Evolutionary conservation across 495 filamentous ascomycete genomes (phyloP).

Genomic region (Penicillium roqueforti): DNA sequence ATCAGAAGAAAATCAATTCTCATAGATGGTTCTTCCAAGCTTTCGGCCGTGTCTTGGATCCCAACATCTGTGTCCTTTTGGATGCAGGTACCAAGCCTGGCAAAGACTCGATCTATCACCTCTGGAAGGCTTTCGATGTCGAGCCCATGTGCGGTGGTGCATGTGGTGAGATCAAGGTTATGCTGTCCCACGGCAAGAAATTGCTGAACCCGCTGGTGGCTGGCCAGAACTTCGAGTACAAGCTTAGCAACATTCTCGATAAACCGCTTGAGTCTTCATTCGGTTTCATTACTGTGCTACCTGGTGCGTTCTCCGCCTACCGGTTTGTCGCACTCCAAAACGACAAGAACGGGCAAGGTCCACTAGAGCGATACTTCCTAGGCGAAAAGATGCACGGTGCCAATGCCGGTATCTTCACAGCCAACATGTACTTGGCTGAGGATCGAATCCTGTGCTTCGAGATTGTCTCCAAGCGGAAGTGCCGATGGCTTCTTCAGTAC

Average conservation of each 20-base stretch:
- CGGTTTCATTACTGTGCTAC: slow-evolving; percentile 94
- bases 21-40: slow-evolving; percentile 99
- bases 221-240: slow-evolving; percentile 99
- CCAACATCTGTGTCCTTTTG: slow-evolving; percentile 93
- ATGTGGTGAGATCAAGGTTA: slow-evolving; percentile 98
- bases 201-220: slow-evolving; percentile 92
- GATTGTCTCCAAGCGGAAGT: slow-evolving; percentile 94
- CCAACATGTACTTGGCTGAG: slow-evolving; percentile 99
- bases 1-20: slow-evolving; percentile 99
- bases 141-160: slow-evolving; percentile 97
- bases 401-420: slow-evolving; percentile 95
- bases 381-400: slow-evolving; percentile 97
- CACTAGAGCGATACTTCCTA: slow-evolving; percentile 93
- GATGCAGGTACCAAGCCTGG: slow-evolving; percentile 96
- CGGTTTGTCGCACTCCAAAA: slow-evolving; percentile 93
- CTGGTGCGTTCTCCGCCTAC: slow-evolving; percentile 97
- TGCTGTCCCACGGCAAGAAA: slow-evolving; percentile 89
- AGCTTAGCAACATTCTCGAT: slow-evolving; percentile 99
- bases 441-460: slow-evolving; percentile 99
- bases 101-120: slow-evolving; percentile 87
- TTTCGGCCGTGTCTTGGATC: slow-evolving; percentile 87
- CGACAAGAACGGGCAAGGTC: slow-evolving; percentile 88
- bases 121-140: slow-evolving; percentile 98
- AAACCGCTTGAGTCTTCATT: slow-evolving; percentile 97
- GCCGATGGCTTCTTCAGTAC: slow-evolving; percentile 94